Evolutionary conservation across 2,329 filamentous ascomycete species (phyloP).

Genomic region (Sporothrix mexicana): DNA sequence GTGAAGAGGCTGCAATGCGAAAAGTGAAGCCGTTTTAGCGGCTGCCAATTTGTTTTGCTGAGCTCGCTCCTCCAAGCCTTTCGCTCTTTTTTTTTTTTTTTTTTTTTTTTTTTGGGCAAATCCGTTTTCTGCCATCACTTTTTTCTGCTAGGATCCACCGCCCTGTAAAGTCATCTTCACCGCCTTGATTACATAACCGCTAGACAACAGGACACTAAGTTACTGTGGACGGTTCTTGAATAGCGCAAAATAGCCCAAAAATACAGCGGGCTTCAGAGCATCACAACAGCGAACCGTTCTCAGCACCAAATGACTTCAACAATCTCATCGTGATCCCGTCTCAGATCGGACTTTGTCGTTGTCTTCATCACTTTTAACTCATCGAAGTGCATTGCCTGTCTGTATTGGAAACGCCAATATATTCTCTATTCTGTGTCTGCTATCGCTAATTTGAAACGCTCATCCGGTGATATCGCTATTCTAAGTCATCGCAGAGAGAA

Average conservation of each 20-base stretch:
- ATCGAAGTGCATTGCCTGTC: too few species aligned
- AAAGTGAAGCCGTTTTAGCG: slow-evolving; percentile 28
- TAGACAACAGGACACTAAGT: not conserved
- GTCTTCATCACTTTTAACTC: too few species aligned
- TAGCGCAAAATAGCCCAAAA: too few species aligned
- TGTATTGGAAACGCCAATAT: not conserved
- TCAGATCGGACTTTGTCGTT: too few species aligned
- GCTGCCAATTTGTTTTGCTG: slow-evolving; percentile 15
- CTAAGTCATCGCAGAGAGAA: not conserved
- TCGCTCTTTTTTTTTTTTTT: slow-evolving; percentile 32
- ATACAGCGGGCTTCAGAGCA: too few species aligned
- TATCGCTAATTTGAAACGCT: not conserved
- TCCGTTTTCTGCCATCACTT: slow-evolving; percentile 28
- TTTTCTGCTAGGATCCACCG: slow-evolving; percentile 28
- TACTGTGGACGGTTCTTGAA: too few species aligned
- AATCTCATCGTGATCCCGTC: too few species aligned
- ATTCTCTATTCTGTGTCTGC: slow-evolving; percentile 4
- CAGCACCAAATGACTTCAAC: too few species aligned
- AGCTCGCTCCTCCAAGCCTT: not conserved
- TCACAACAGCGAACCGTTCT: too few species aligned
- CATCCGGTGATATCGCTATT: too few species aligned
- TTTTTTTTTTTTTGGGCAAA: slow-evolving; percentile 32
- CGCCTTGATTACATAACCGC: slow-evolving; percentile 20
- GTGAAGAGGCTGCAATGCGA: slow-evolving; percentile 25
- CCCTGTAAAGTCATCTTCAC: not conserved